Base-by-base conservation (phyloP, 2,329 filamentous ascomycete species). In the Xylariaceae sp. region DNA sequence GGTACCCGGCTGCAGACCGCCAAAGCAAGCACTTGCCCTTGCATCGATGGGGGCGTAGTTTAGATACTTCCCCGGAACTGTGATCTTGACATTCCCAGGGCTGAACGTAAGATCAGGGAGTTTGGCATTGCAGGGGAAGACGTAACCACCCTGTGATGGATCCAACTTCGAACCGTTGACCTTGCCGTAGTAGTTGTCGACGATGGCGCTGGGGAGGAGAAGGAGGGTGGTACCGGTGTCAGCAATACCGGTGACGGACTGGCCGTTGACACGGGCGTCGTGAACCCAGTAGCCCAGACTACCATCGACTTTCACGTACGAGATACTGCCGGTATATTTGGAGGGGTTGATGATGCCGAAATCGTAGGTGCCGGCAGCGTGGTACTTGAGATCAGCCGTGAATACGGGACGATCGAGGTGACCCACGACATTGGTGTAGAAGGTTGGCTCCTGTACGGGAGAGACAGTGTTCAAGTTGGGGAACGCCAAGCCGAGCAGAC, bases 181-280 rank as follows among this genome's bases (percentile, higher is more conserved):
- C 55, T 76, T 58, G n/a, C 55, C 60, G 65, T 83, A 85, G 70
- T 83, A 85, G 6, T 71, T 74, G 29, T 68, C 60, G 42, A 78
- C 76, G 43, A 83, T 70, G 9, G 19, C 9, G 46, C 12, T 71
- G 63, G 45, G 71, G 66, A 59, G 75, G 72, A 56, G 81, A 70
- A 52, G 73, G 53, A 85, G 73, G 12, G 80, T 80, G 8, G 81
- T 83, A 52, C 81, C 81, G 8, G 81, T 84, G 69, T 85, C 81
- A 30, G 77, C 77, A 56, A 84, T 83, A 26, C 77, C 77, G 7
- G 59, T 64, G 47, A 72, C 58, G 11, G 57, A 43, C 30, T 62
- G 51, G 12, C 53, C 60, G 56, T 58, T 55, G 56, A 64, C 59
- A 47, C 61, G 56, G 55, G 68, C 70, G 9, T 58, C 62, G 56